A percentile compares a stretch with the other conserved stretches of the same genome.
Evolutionary conservation across 495 filamentous ascomycete species (phyloP).

Genomic region (Penicillium waksmanii): DNA sequence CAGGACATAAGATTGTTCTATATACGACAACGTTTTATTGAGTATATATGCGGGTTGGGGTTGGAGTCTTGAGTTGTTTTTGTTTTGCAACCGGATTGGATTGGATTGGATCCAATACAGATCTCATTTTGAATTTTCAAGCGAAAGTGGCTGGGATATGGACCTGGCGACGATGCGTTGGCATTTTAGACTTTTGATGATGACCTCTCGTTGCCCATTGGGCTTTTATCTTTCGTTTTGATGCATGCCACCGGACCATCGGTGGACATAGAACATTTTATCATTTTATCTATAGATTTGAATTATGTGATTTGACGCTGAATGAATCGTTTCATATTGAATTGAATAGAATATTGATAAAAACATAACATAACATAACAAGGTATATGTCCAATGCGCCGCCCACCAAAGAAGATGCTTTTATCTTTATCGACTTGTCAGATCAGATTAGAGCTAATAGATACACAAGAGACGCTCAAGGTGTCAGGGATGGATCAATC

Average conservation of each 20-base stretch:
- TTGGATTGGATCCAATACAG: neutral
- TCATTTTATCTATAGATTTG: conserved; percentile 8
- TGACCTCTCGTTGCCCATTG: no score
- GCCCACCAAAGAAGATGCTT: conserved; percentile 36
- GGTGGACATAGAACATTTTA: conserved; percentile 14
- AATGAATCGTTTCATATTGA: conserved; percentile 2
- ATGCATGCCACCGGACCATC: conserved; percentile 13
- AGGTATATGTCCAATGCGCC: conserved; percentile 38
- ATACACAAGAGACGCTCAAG: conserved; percentile 30
- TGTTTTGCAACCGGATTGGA: neutral
- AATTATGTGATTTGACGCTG: conserved; percentile 5
- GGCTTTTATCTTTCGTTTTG: conserved; percentile 11
- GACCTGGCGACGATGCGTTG: conserved; percentile 1
- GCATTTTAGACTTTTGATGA: neutral
- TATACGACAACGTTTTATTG: neutral
- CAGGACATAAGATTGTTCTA: conserved; percentile 34
- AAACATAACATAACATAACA: conserved; percentile 21
- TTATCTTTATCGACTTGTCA: conserved; percentile 28
- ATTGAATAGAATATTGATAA: conserved; percentile 14
- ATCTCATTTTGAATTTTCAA: conserved; percentile 3
- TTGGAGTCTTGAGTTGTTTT: neutral
- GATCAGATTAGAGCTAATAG: conserved; percentile 30
- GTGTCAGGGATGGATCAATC: conserved; percentile 19
- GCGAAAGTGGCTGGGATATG: conserved; percentile 9
- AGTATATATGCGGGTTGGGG: neutral